Evolutionary conservation across 768 basidiomycete species (phyloP), one percentile per base, ranked within the genome.

Genomic region (Mycena rosella): DNA sequence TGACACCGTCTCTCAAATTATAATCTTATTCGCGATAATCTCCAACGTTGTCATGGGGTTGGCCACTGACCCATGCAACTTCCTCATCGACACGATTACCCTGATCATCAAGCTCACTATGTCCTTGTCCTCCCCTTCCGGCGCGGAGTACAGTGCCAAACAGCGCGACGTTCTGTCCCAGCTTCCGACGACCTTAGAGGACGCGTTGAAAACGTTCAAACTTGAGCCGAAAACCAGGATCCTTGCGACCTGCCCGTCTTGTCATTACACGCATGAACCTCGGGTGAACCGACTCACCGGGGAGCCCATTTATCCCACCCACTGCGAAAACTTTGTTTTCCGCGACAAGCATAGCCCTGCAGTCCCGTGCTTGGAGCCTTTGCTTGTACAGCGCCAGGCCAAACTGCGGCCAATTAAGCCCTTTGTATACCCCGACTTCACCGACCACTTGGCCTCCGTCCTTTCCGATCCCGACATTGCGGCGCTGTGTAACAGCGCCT

Each of bases 351-450:
- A 59, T 48, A 44, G 47, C 42, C 58, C 36, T 38, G 63, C 59
- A 20, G 55, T 56, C 13, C 63, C 38, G 38, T 70, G 63, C 47
- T 40, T 47, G 30, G 13, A 52, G 32, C 64, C 69, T 44, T 36
- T 70, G n/a, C 63, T 70, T 29, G 55, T 61, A 53, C 44, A 57
- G 20, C 68, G 68, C 42, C 63, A 70, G 48, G 52, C 52, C n/a
- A 70, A 70, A 52, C 53, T 57, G 59, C 60, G 64, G 24, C 74
- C 69, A n/a, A 63, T 72, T 20, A 75, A 74, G 57, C 75, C 74
- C 0, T 70, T 68, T 2, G 52, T 69, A 6, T 52, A 45, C 29
- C 45, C 64, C 2, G 68, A 72, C 14, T 76, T 79, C 52, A 48
- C 67, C 11, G 73, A 78, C 54, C 63, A 75, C 48, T 17, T 75